Base-by-base conservation (phyloP, 805 yeast species). In the Lachancea sp. region DNA sequence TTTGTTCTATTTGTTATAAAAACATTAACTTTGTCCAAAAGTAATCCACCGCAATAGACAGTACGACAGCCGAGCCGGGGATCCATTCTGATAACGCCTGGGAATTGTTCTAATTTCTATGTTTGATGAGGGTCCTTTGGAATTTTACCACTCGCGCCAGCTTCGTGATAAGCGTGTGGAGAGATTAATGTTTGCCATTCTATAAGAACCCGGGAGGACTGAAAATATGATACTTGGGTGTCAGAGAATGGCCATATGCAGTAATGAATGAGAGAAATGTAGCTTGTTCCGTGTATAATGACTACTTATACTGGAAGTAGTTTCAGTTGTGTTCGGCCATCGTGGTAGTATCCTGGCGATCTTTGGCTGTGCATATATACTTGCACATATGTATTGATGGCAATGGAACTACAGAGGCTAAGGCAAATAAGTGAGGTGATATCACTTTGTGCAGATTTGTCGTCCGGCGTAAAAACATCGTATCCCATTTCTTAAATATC, bases 21-120 rank as follows among this genome's bases (percentile, higher is more conserved):
- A 43, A 40, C 22, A 35, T 37, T 47, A 58, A 75, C 80, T 76
- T 75, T 77, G 80, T 77, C 80, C 80, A 73, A 75, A 75, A 72
- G 64, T 70, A 59, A 29, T 73, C 82, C 81, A 68, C 74, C 78
- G 70, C 78, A 63, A 57, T 66, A 77, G 83, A 77, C 83, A 77
- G 83, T 77, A 76, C 82, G 69, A 45, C 46, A 44, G 41, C 31
- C 43, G 49, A 47, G 50, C 29, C 21, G 26, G 26, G 39, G 32
- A 12, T 6, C 17, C 42, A 33, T 16, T 39, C 25, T 21, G 36
- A 34, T 31, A 29, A 36, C 39, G 39, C 29, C 31, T 19, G 31
- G 39, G 28, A 29, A 28, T 45, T 35, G 29, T 40, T 32, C 37
- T 41, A 38, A 38, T 38, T 33, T 29, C 38, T 18, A 22, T 35